Percentiles rank a stretch among this genome's conserved stretches.
Conservation (phyloP, 2,329 filamentous ascomycete species). For the Beauveria scarabaeidicola region DNA sequence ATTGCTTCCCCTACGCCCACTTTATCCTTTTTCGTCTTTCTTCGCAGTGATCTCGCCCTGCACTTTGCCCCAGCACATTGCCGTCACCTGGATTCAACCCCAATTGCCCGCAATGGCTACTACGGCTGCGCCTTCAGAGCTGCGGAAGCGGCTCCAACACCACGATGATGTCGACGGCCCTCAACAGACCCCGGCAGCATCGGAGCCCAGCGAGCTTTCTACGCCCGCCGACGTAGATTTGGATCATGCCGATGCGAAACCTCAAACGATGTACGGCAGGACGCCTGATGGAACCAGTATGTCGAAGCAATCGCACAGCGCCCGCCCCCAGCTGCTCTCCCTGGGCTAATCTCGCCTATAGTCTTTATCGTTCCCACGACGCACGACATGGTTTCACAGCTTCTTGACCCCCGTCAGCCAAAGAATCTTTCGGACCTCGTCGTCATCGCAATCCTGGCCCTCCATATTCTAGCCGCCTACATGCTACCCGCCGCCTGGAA, state of each 20-base stretch:
- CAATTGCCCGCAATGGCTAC: constrained; percentile 8
- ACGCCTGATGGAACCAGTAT: constrained; percentile 85
- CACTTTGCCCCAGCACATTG: neutral
- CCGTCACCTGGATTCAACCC: constrained; percentile 8
- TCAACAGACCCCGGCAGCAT: constrained; percentile 12
- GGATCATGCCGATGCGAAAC: constrained; percentile 19
- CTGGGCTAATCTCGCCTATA: constrained; percentile 29
- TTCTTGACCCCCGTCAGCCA: constrained; percentile 86
- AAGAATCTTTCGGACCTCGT: constrained; percentile 85
- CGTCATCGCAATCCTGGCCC: constrained; percentile 69
- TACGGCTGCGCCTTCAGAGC: constrained; percentile 2
- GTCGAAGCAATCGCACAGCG: constrained; percentile 25
- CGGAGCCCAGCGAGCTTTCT: neutral
- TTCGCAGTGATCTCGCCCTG: neutral
- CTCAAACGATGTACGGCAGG: constrained; percentile 77
- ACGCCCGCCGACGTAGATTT: constrained; percentile 9
- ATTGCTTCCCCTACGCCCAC: neutral
- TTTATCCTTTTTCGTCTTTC: neutral
- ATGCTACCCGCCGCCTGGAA: constrained; percentile 60
- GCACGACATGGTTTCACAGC: constrained; percentile 97
- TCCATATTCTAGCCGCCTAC: constrained; percentile 68
- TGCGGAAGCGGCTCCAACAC: constrained; percentile 12
- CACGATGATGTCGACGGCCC: neutral
- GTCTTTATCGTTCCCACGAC: constrained; percentile 94
- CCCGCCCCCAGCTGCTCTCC: neutral